Percentiles rank a stretch among this genome's conserved stretches.
These are phyloP conservation scores for Russula griseocarnosa DNA, from an alignment of 768 basidiomycete genomes.

Conservation along the genomic window DNA sequence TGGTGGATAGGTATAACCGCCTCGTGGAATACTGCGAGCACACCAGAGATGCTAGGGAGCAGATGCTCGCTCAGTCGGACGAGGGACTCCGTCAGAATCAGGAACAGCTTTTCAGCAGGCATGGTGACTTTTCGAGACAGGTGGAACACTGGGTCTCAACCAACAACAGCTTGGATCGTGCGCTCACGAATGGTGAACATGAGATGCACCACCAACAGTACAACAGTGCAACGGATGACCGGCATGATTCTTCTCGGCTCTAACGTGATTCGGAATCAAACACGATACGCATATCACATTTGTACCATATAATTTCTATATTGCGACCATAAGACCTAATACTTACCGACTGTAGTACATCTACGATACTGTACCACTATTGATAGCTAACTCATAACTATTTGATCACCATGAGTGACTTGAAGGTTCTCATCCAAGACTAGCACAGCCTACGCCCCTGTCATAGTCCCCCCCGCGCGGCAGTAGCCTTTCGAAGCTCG, in stretches of 20 bases:
- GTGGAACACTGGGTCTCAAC: neutral
- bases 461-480: neutral
- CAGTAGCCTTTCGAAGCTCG: neutral
- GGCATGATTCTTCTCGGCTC: neutral
- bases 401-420: too few relatives aligned
- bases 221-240: neutral
- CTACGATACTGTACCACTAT: neutral
- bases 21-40: neutral
- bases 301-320: neutral
- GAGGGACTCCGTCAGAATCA: neutral
- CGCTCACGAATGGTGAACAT: neutral
- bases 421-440: too few relatives aligned
- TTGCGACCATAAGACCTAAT: neutral
- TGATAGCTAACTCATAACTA: neutral
- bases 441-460: neutral
- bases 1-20: neutral
- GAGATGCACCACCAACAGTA: neutral
- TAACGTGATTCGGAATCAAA: neutral
- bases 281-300: neutral
- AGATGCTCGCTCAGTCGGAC: neutral
- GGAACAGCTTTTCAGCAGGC: neutral
- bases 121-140: neutral
- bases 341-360: neutral
- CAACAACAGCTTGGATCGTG: neutral
- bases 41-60: neutral